Conservation (phyloP, 2,329 filamentous ascomycete genomes). For the Ophiobolus disseminans region DNA sequence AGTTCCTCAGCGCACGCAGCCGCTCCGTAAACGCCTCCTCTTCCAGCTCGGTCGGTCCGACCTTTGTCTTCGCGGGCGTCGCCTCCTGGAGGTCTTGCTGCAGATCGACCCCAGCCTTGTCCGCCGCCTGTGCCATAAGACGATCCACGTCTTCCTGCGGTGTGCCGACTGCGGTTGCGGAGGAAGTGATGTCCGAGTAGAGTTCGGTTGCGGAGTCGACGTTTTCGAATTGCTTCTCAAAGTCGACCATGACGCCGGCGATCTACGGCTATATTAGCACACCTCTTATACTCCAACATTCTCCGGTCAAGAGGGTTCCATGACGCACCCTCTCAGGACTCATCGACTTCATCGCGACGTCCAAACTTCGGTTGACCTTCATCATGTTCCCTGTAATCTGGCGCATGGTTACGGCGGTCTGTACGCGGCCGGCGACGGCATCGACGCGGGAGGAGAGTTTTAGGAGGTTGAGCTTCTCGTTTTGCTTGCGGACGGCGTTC, state of each 20-base stretch:
- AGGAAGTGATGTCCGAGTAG: conserved; percentile 84
- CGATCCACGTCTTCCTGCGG: conserved; percentile 87
- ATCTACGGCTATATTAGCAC: conserved; percentile 53
- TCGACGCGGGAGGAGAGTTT: conserved; percentile 65
- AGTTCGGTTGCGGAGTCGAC: conserved; percentile 66
- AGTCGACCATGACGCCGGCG: conserved; percentile 70
- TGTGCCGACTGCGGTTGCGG: conserved; percentile 76
- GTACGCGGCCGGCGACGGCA: conserved; percentile 65
- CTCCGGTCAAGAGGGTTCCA: not conserved
- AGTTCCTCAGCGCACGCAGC: conserved; percentile 61
- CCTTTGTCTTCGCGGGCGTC: conserved; percentile 62
- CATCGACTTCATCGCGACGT: conserved; percentile 69
- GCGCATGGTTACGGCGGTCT: conserved; percentile 69
- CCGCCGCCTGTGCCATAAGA: conserved; percentile 82
- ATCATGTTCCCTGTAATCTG: conserved; percentile 67
- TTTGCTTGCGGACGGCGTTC: conserved; percentile 69
- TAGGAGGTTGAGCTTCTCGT: conserved; percentile 67
- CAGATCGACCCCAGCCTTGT: conserved; percentile 85
- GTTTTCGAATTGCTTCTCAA: conserved; percentile 64
- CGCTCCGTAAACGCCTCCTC: conserved; percentile 74
- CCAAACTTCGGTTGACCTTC: conserved; percentile 68
- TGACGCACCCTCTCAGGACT: conserved; percentile 64
- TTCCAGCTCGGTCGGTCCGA: conserved; percentile 76
- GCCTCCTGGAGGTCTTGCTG: conserved; percentile 74
- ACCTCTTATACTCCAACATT: not conserved